These are phyloP conservation scores for Lasiodiplodia theobromae DNA, from an alignment of 2,329 filamentous ascomycete species.

Conservation along the genomic window DNA sequence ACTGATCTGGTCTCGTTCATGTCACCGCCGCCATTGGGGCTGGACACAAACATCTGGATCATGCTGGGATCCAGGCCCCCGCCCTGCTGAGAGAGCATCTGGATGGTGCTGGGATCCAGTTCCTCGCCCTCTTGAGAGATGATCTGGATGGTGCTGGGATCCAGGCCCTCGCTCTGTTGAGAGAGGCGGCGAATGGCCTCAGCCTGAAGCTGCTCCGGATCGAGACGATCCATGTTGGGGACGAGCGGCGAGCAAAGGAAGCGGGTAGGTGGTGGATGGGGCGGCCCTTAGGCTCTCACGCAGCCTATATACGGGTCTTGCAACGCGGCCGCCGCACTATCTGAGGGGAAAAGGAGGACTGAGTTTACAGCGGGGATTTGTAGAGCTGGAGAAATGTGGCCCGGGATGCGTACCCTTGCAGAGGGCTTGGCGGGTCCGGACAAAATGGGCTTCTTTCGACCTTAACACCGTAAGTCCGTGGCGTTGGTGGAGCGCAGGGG, in stretches of 20 bases:
- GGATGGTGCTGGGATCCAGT: conserved; percentile 2
- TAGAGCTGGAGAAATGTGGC: conserved; percentile 16
- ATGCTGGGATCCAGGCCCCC: neutral
- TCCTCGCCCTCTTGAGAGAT: too few relatives aligned
- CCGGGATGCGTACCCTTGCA: conserved; percentile 20
- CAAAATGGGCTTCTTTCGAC: neutral
- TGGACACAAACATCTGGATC: conserved; percentile 1
- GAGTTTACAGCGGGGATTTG: conserved; percentile 14
- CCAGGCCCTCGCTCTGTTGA: conserved; percentile 1
- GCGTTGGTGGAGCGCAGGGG: conserved; percentile 10
- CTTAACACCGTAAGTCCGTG: conserved; percentile 24
- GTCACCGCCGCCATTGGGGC: conserved; percentile 3
- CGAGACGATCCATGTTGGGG: conserved; percentile 22
- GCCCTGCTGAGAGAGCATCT: conserved; percentile 9
- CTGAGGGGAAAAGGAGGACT: conserved; percentile 11
- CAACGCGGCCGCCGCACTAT: conserved; percentile 6
- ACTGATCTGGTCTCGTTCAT: conserved; percentile 8
- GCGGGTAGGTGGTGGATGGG: neutral
- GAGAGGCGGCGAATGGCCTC: conserved; percentile 24
- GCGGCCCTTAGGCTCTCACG: conserved; percentile 10
- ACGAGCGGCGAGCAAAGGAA: neutral
- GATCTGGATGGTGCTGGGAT: neutral
- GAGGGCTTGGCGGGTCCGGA: conserved; percentile 6
- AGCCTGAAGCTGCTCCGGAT: conserved; percentile 21
- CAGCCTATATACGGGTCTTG: conserved; percentile 1